Percentiles rank a stretch among this genome's conserved stretches.
Conservation (phyloP, 768 basidiomycete species). For the Phanerochaete carnosa region DNA sequence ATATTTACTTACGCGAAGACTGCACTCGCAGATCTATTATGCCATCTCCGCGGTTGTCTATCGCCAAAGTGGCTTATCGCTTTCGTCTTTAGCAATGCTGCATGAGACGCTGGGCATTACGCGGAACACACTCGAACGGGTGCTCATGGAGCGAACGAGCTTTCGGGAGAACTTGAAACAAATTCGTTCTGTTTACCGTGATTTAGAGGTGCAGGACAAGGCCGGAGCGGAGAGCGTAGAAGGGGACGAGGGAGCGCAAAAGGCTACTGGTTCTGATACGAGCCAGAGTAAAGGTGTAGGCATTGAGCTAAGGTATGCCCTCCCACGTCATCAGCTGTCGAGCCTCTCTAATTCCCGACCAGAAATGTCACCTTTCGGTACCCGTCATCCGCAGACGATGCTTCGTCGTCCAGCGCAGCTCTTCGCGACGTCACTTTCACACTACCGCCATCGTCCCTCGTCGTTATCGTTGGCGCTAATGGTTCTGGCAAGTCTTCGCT, state of each 20-base stretch:
- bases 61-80: neutral
- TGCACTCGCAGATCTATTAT: neutral
- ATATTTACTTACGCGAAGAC: neutral
- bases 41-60: neutral
- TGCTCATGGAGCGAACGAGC: neutral
- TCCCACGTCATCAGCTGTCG: too few relatives aligned
- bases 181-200: neutral
- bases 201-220: neutral
- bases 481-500: conserved; percentile 53
- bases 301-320: conserved; percentile 6
- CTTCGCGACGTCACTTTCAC: conserved; percentile 35
- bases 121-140: neutral
- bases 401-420: conserved; percentile 35
- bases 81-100: neutral
- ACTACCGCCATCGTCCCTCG: conserved; percentile 42
- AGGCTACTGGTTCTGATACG: too few relatives aligned
- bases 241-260: neutral
- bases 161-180: neutral
- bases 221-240: neutral
- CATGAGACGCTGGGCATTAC: neutral
- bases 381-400: too few relatives aligned
- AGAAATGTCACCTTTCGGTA: conserved; percentile 55
- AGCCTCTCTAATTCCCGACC: too few relatives aligned
- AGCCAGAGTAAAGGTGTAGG: neutral
- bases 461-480: conserved; percentile 57